These are phyloP conservation scores for Peniophora sp. DNA, from an alignment of 1,284 basidiomycete species.

Conservation along the genomic window DNA sequence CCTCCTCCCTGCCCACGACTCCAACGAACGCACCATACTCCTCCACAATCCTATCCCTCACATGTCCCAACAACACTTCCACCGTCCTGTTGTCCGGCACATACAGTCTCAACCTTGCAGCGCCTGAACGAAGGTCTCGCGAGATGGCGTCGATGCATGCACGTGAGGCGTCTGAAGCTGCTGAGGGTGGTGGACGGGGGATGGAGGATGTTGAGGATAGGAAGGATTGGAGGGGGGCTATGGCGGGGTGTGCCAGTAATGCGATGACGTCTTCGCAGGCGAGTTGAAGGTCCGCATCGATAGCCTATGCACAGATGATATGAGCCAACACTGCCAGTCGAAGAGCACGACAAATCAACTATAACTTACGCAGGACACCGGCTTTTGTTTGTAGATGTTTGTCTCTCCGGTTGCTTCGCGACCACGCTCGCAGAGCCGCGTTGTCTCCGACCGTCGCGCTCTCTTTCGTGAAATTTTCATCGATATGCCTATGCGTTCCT, in stretches of 20 bases:
- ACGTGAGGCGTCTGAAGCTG: no score
- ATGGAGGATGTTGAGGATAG: conserved; percentile 14
- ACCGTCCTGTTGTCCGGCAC: conserved; percentile 76
- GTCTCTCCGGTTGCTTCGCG: no score
- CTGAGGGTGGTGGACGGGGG: background rate
- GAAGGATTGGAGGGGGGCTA: conserved; percentile 10
- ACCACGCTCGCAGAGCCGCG: no score
- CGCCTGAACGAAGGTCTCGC: conserved; percentile 47
- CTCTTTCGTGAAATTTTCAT: no score
- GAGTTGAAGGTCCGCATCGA: conserved; percentile 76
- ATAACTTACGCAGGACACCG: no score
- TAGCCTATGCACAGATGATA: conserved; percentile 46
- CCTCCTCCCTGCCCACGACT: background rate
- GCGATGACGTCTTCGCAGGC: conserved; percentile 80
- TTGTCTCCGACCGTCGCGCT: no score
- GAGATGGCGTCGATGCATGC: conserved; percentile 39
- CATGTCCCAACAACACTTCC: conserved; percentile 66
- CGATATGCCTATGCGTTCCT: no score
- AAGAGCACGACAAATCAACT: no score
- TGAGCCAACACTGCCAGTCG: no score
- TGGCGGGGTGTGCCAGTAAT: conserved; percentile 38
- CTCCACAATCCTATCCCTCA: conserved; percentile 64
- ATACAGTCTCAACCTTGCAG: conserved; percentile 59
- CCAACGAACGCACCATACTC: background rate
- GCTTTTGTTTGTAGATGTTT: no score